Conservation (phyloP, 306 rosid genomes). For the Macrotyloma uniflorum region DNA sequence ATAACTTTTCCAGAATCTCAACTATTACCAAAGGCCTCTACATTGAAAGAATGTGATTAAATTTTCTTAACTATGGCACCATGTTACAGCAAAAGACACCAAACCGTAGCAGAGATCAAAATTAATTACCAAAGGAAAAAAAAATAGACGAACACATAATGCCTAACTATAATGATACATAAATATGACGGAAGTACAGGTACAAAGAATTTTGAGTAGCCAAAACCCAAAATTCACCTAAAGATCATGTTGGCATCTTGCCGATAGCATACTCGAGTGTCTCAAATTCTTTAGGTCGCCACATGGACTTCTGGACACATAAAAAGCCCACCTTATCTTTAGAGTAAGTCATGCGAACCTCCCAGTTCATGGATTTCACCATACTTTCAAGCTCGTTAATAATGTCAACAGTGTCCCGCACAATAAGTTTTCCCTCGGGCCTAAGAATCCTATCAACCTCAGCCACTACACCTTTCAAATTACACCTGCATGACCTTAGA, state of each 20-base stretch:
- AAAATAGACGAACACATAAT: constrained; percentile 22
- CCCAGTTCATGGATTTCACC: constrained; percentile 83
- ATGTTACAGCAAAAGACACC: constrained; percentile 43
- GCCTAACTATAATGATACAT: constrained; percentile 59
- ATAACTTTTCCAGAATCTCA: constrained; percentile 24
- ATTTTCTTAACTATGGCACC: constrained; percentile 38
- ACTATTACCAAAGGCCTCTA: constrained; percentile 43
- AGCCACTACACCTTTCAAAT: constrained; percentile 65
- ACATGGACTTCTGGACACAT: constrained; percentile 78
- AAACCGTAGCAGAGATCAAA: constrained; percentile 42
- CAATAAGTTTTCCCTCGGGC: constrained; percentile 88
- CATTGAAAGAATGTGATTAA: constrained; percentile 45
- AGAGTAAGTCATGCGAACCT: constrained; percentile 80
- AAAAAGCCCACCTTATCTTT: constrained; percentile 81
- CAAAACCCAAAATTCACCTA: constrained; percentile 48
- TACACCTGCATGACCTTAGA: constrained; percentile 63
- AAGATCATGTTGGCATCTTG: constrained; percentile 22
- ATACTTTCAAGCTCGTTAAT: constrained; percentile 67
- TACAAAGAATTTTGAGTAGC: constrained; percentile 48
- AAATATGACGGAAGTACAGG: constrained; percentile 45
- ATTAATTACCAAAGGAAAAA: constrained; percentile 35
- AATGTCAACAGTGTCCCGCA: constrained; percentile 70
- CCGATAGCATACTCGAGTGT: constrained; percentile 65
- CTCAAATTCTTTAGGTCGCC: constrained; percentile 84
- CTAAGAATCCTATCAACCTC: constrained; percentile 93